A percentile compares a stretch with the other conserved stretches of the same genome.
phyloP scores from a whole-genome alignment of 108 stramenopile genomes.

The Thalassiosira profunda region DNA sequence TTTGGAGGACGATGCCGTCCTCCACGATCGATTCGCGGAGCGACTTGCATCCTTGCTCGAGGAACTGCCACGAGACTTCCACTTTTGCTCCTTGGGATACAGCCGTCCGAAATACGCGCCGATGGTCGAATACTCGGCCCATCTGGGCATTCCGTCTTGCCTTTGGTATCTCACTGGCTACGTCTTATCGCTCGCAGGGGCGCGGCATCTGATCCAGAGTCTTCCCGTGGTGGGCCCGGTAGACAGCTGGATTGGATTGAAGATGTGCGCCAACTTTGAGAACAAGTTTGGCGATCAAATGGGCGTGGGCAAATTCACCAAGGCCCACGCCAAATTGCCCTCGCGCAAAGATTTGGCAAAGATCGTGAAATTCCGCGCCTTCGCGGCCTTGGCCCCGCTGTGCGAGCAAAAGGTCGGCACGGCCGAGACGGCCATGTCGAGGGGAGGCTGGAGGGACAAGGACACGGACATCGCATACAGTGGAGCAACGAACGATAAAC shows the following conservation, averaged over 20 bases:
- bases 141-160: constrained; percentile 75
- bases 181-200: constrained; percentile 73
- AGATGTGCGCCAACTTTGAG: constrained; percentile 80
- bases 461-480: constrained; percentile 88
- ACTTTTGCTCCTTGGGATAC: constrained; percentile 88
- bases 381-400: constrained; percentile 73
- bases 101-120: constrained; percentile 83
- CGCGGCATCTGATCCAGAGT: constrained; percentile 48
- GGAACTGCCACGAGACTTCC: constrained; percentile 88
- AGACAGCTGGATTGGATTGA: constrained; percentile 81
- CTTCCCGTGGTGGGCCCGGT: constrained; percentile 79
- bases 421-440: neutral
- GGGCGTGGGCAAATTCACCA: constrained; percentile 64
- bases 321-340: constrained; percentile 20
- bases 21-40: constrained; percentile 83
- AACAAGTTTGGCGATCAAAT: constrained; percentile 66
- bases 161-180: constrained; percentile 92
- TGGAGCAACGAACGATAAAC: too few species aligned
- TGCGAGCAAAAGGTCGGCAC: constrained; percentile 69
- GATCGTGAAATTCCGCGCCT: constrained; percentile 78
- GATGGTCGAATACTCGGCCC: constrained; percentile 66
- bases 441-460: constrained; percentile 39
- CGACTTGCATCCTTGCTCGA: constrained; percentile 61
- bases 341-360: constrained; percentile 57
- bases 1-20: constrained; percentile 86